A percentile compares a stretch with the other conserved stretches of the same genome.
Evolutionary conservation across 2,329 filamentous ascomycete species (phyloP).

Genomic region (Pseudogymnoascus sp.): DNA sequence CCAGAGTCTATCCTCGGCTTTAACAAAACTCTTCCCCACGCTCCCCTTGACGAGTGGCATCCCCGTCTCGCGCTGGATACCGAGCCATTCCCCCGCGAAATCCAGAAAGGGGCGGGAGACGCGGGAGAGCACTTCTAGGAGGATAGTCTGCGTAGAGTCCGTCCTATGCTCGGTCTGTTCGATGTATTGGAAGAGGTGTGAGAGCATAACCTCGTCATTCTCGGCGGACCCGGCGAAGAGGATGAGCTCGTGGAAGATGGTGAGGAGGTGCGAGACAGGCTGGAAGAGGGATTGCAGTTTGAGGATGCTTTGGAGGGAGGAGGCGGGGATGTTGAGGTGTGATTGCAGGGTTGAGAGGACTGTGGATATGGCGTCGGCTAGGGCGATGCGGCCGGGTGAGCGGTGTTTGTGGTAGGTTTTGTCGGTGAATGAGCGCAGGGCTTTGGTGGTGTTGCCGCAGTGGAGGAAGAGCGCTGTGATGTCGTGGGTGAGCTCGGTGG

Average conservation of each 20-base stretch:
- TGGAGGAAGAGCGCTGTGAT: constrained; percentile 34
- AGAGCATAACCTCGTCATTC: constrained; percentile 56
- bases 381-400: constrained; percentile 28
- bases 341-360: constrained; percentile 30
- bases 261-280: constrained; percentile 28
- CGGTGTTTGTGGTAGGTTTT: constrained; percentile 24
- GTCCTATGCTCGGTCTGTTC: constrained; percentile 59
- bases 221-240: constrained; percentile 28
- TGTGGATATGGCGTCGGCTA: constrained; percentile 35
- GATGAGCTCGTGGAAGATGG: constrained; percentile 29
- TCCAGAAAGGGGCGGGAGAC: constrained; percentile 62
- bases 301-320: constrained; percentile 26
- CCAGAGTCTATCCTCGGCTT: constrained; percentile 47
- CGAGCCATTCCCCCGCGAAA: constrained; percentile 68
- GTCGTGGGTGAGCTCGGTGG: constrained; percentile 47
- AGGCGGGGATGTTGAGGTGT: constrained; percentile 24
- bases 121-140: constrained; percentile 59
- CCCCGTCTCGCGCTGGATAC: constrained; percentile 54
- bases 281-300: constrained; percentile 30
- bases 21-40: constrained; percentile 52
- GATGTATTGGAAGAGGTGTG: constrained; percentile 55
- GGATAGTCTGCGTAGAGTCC: constrained; percentile 53
- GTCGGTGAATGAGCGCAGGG: constrained; percentile 27
- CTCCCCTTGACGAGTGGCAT: constrained; percentile 46
- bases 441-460: constrained; percentile 32